Evolutionary conservation across 257 asterid species (phyloP).

Genomic region (Datura wrightii): DNA sequence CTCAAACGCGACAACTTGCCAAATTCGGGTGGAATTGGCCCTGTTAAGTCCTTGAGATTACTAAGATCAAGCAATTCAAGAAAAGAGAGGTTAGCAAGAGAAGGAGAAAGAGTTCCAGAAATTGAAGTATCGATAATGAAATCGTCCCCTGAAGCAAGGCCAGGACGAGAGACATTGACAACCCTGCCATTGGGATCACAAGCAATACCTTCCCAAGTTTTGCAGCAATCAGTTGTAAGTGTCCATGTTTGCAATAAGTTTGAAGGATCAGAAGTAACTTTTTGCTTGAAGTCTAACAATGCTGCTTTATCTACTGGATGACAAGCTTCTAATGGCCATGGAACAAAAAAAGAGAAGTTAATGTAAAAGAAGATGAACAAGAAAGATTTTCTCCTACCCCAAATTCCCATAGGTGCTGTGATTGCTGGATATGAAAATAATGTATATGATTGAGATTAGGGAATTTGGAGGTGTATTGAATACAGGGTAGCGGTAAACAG

Average conservation of each 20-base stretch:
- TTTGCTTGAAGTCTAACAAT: slow-evolving; percentile 56
- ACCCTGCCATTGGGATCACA: slow-evolving; percentile 61
- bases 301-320: slow-evolving; percentile 57
- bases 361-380: slow-evolving; percentile 38
- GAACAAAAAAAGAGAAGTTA: slow-evolving; percentile 28
- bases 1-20: slow-evolving; percentile 49
- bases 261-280: slow-evolving; percentile 59
- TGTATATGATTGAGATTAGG: not conserved
- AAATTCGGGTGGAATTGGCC: slow-evolving; percentile 57
- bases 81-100: slow-evolving; percentile 59
- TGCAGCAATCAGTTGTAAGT: slow-evolving; percentile 67
- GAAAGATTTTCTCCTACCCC: slow-evolving; percentile 32
- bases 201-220: slow-evolving; percentile 60
- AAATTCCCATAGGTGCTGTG: slow-evolving; percentile 38
- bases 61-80: slow-evolving; percentile 61
- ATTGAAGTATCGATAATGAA: slow-evolving; percentile 51
- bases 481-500: not conserved
- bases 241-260: slow-evolving; percentile 59
- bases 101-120: slow-evolving; percentile 63
- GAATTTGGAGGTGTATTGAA: slow-evolving; percentile 10
- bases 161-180: slow-evolving; percentile 56
- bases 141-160: slow-evolving; percentile 42
- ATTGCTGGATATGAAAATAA: not conserved
- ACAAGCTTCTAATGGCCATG: slow-evolving; percentile 49
- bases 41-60: slow-evolving; percentile 53